These are phyloP conservation scores for Paramecium bursaria DNA, from an alignment of 73 alveolate species.

Conservation along the genomic window DNA sequence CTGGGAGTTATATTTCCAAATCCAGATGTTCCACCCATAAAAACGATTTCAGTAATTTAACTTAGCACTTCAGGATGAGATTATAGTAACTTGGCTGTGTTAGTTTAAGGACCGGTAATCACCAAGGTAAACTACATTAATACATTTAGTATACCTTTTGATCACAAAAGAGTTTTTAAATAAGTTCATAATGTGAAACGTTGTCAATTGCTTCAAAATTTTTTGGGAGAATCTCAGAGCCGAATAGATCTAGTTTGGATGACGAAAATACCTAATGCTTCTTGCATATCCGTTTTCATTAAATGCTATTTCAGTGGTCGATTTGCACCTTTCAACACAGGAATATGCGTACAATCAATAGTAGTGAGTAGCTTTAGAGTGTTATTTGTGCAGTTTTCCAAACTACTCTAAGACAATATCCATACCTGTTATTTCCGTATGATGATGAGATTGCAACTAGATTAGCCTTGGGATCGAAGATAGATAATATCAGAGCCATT, in stretches of 20 bases:
- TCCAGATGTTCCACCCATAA: constrained; percentile 58
- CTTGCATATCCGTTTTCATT: constrained; percentile 51
- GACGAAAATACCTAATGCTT: neutral
- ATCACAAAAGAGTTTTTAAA: neutral
- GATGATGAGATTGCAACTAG: constrained; percentile 19
- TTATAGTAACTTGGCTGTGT: constrained; percentile 14
- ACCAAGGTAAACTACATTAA: constrained; percentile 10
- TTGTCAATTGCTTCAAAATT: neutral
- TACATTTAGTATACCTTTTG: neutral
- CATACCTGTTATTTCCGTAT: neutral
- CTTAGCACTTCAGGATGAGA: constrained; percentile 16
- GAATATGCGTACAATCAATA: constrained; percentile 3
- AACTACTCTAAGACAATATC: no score
- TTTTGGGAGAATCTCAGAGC: neutral
- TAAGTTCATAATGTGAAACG: neutral
- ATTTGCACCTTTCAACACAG: constrained; percentile 39
- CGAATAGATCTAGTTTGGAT: neutral
- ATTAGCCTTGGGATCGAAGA: constrained; percentile 30
- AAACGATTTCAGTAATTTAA: neutral
- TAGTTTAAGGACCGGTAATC: constrained; percentile 17
- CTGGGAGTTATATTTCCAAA: constrained; percentile 38
- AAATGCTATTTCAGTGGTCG: neutral
- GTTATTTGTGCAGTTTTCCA: no score
- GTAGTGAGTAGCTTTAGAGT: constrained; percentile 19
- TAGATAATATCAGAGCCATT: constrained; percentile 49